Base-by-base conservation (phyloP, 2,329 filamentous ascomycete genomes). In the Coniella vitis region DNA sequence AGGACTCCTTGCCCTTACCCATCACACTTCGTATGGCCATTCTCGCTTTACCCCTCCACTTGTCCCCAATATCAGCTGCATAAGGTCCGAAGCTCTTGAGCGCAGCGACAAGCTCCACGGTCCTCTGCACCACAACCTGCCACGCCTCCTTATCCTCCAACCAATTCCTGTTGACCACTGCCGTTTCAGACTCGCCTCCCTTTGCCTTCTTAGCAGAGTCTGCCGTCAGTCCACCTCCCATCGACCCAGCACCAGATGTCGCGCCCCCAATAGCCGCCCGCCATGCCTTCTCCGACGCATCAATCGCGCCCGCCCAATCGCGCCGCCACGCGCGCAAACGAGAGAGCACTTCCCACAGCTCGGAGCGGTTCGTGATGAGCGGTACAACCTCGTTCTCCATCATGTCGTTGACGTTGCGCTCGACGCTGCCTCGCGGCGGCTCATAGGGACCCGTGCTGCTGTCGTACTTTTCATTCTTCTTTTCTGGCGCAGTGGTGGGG, bases 271-370 rank as follows among this genome's bases (percentile, higher is more conserved):
- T 71, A 0, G 84, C 79, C 0, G 86, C 81, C 2, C 93, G 79
- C 90, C 91, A 98, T 0, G 85, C 88, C 62, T 91, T 90, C 68
- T 97, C 93, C 25, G 90, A 81, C 1, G 87, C 88, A 5, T 90
- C 86, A 1, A 97, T 73, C 4, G 90, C 87, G 2, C 82, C 83
- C 0, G 71, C 68, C 1, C 84, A 86, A 46, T 87, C 84, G 3
- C 78, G 69, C 7, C 82, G 78, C 81, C 89, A 96, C 13, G 84
- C 72, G 4, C 87, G 81, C 14, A 94, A 71, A 4, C 82, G 80
- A 0, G 83, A 76, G 0, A 94, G 73, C 0, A 94, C 69, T 2
- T 77, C 73, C 89, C 90, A 97, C 1, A 95, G 78, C 21, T 83
- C 78, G 0, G 84, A 78, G 2, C 87, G 84, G 21, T 76, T 73